Evolutionary conservation across 768 basidiomycete species (phyloP), one percentile per base, ranked within the genome.

Genomic region (Lactarius indigo): DNA sequence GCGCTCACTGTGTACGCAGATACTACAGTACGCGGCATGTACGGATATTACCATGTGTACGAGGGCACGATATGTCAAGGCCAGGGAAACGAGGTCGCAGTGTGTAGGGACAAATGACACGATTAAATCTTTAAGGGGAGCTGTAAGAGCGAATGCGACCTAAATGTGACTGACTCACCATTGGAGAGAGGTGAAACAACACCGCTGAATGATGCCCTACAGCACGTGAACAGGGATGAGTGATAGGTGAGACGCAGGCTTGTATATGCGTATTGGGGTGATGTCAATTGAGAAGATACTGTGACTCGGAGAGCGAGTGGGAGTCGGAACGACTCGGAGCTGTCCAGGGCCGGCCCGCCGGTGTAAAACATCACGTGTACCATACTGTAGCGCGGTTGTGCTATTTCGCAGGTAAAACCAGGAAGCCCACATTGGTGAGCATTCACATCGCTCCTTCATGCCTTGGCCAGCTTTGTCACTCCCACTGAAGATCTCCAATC

Each of bases 1-100:
- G 23, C 33, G 64, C 26, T n/a, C 31, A 5, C 64, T 7, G 20
- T 56, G 56, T 20, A 65, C 23, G 13, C 61, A 58, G 33, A 69
- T 33, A 28, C 35, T 33, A 33, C 68, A 64, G 52, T 68, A 68
- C 17, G 65, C 64, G 12, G 52, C n/a, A 8, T 69, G 68, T 18
- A 28, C 57, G 7, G 64, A 64, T 57, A 69, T 66, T 10, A 59
- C 39, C 2, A 69, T 50, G n/a, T 47, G 13, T 18, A 55, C 35
- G 26, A 68, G 28, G 12, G 31, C 41, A 15, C 35, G 58, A 42
- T 59, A 68, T 5, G 54, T 37, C 37, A 60, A 39, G 2, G 63
- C 67, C 23, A 68, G 57, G 13, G 67, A 42, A 35, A 64, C 30
- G 15, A 68, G 28, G 59, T 68, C 63, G 26, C 55, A 41, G 39